These are phyloP conservation scores for Kodamaea restingae DNA, from an alignment of 805 yeast species.

Conservation along the genomic window DNA sequence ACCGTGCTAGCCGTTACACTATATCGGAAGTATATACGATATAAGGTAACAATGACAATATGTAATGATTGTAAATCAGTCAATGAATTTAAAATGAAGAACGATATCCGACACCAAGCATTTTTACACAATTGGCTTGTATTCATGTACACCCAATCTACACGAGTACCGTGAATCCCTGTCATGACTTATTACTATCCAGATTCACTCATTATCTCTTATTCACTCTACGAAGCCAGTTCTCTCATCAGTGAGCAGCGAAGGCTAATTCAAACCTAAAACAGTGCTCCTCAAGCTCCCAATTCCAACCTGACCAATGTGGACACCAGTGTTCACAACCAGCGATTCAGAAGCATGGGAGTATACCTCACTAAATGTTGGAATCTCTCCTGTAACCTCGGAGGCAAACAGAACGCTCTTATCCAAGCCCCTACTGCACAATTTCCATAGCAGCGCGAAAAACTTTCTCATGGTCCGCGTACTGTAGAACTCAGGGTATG, in stretches of 20 bases:
- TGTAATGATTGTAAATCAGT: no score
- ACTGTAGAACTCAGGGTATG: slow-evolving; percentile 15
- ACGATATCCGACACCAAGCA: no score
- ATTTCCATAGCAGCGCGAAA: slow-evolving; percentile 4
- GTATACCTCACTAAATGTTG: slow-evolving; percentile 11
- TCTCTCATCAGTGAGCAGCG: no score
- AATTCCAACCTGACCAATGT: slow-evolving; percentile 30
- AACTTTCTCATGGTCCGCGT: not conserved
- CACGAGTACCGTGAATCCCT: no score
- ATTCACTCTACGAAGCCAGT: no score
- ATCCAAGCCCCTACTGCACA: slow-evolving; percentile 1
- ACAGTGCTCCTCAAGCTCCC: slow-evolving; percentile 30
- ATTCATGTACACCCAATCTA: no score
- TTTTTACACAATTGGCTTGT: no score
- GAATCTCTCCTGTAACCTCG: not conserved
- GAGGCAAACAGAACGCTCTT: not conserved
- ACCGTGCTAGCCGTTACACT: slow-evolving; percentile 83
- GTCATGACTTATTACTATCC: no score
- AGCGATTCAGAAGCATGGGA: slow-evolving; percentile 16
- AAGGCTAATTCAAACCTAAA: no score
- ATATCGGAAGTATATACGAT: slow-evolving; percentile 54
- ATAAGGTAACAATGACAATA: no score
- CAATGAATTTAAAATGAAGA: no score
- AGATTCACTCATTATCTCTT: no score
- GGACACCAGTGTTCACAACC: slow-evolving; percentile 16